Evolutionary conservation across 2,329 filamentous ascomycete species (phyloP).

Genomic region (Pseudogymnoascus sp.): DNA sequence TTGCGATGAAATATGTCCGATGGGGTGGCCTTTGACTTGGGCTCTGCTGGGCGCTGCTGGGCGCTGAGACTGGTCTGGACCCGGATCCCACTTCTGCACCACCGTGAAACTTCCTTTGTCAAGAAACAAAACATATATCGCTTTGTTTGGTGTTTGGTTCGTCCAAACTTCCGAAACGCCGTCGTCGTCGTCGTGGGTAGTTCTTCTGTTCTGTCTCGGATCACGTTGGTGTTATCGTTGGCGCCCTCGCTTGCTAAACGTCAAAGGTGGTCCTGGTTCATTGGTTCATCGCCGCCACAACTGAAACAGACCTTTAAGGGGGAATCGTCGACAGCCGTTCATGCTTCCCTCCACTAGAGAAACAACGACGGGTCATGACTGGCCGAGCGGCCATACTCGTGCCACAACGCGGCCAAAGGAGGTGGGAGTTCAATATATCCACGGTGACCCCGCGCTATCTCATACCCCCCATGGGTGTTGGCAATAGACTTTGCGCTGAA

Average conservation of each 20-base stretch:
- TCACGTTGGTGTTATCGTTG: neutral
- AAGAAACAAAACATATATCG: neutral
- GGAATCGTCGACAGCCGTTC: neutral
- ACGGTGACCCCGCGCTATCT: neutral
- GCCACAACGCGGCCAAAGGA: neutral
- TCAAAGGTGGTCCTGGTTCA: conserved; percentile 2
- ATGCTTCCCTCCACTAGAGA: neutral
- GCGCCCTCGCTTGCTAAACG: neutral
- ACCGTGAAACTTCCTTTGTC: neutral
- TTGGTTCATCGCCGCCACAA: neutral
- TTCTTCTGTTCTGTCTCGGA: neutral
- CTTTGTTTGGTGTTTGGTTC: neutral
- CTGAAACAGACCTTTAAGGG: neutral
- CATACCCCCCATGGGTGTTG: neutral
- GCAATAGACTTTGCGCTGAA: neutral
- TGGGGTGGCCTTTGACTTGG: neutral
- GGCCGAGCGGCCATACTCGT: neutral
- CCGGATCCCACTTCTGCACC: neutral
- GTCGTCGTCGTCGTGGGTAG: neutral
- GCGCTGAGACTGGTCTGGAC: neutral
- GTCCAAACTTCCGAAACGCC: neutral
- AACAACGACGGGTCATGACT: neutral
- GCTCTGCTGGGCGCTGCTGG: neutral
- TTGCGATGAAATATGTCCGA: neutral
- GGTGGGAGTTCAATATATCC: neutral